Percentiles rank a stretch among this genome's conserved stretches.
Evolutionary conservation across 2,329 filamentous ascomycete genomes (phyloP).

Genomic region (Paraconiothyrium brasiliense): DNA sequence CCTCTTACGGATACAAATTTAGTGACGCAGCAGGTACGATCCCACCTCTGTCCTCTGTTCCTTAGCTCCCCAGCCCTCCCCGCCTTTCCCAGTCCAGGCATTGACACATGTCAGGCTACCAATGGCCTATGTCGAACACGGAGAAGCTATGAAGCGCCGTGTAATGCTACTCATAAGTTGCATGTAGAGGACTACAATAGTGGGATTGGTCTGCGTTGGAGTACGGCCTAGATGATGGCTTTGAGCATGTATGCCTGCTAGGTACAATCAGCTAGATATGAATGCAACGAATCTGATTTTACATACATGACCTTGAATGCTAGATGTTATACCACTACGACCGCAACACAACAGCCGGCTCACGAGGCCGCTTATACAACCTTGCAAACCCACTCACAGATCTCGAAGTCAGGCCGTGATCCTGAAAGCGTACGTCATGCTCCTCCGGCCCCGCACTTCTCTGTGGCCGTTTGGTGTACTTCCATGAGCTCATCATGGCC

Average conservation of each 20-base stretch:
- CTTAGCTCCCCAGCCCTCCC: neutral
- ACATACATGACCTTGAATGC: neutral
- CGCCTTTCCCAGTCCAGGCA: constrained; percentile 10
- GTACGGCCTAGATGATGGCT: neutral
- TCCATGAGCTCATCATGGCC: neutral
- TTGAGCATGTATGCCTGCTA: constrained; percentile 3
- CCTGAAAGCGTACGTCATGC: too few species aligned
- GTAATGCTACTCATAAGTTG: constrained; percentile 26
- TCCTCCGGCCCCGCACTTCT: neutral
- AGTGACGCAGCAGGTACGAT: constrained; percentile 82
- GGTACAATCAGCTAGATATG: constrained; percentile 9
- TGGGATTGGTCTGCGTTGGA: constrained; percentile 12
- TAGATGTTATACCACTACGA: neutral
- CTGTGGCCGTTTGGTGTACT: neutral
- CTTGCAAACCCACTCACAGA: too few species aligned
- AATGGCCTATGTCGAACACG: constrained; percentile 50
- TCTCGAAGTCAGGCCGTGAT: too few species aligned
- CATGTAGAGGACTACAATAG: constrained; percentile 19
- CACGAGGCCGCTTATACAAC: too few species aligned
- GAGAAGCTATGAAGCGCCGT: constrained; percentile 44
- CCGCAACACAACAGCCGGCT: too few species aligned
- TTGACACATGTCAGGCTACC: constrained; percentile 46
- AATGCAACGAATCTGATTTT: constrained; percentile 21
- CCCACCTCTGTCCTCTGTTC: constrained; percentile 21
- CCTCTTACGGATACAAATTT: constrained; percentile 99